Base-by-base conservation (phyloP, 2,329 filamentous ascomycete genomes). In the Hymenoscyphus infarciens region DNA sequence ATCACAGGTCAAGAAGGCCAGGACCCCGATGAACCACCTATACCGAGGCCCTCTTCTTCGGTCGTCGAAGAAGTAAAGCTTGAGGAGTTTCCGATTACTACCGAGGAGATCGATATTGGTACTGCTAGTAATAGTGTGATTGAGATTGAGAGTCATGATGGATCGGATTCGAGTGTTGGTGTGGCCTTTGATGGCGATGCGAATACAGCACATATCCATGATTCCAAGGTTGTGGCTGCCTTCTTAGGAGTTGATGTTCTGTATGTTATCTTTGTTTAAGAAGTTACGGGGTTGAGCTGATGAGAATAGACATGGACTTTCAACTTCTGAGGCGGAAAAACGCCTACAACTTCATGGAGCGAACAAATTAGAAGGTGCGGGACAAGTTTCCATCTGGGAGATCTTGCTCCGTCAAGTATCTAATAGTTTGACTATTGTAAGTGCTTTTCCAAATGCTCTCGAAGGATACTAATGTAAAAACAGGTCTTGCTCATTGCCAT, bases 351-450 rank as follows among this genome's bases (percentile, higher is more conserved):
- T 82, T 73, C 80, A 90, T 82, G 89, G 88, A 69, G 82, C 83
- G 70, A 92, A 92, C 79, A 83, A 82, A 74, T 84, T 91, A 79
- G 84, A 88, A 77, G 84, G 85, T 77, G 84, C 87, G 80, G 85
- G 87, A 77, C 85, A 87, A 76, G 77, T 88, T 78, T 90, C 88
- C 76, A 72, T 88, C 76, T 90, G 87, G 85, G 84, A 88, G 78
- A 89, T 91, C 78, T 82, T 91, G 78, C 76, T 91, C 77, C 88
- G 87, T 73, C 88, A 91, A 79, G 83, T 91, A 70, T 89, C 88
- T 68, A 91, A 91, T 78, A 89, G 87, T 78, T 79, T 91, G 77
- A 91, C 88, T 67, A 81, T 89, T 74, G 87, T 81, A 76, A 61
- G 59, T 33, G 70, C 77, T 72, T 49, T 53, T 62, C 19, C 19